Base-by-base conservation (phyloP, 2,329 filamentous ascomycete genomes). In the Colletotrichum tropicale region DNA sequence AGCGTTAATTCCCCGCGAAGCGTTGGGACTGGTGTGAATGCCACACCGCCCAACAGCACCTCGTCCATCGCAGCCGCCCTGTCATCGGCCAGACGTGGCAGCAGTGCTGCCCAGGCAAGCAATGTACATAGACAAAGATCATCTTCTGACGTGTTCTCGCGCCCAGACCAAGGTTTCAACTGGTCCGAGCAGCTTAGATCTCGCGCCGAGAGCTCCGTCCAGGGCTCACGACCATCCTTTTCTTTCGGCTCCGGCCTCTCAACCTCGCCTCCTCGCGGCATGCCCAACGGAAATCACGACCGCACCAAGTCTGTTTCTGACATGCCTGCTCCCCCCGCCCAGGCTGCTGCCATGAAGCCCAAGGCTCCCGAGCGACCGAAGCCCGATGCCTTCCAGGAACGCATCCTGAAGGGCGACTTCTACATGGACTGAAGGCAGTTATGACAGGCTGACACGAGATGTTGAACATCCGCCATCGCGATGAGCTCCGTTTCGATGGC, bases 401-500 rank as follows among this genome's bases (percentile, higher is more conserved):
- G 98, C 79, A 98, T 99, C 81, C 90, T 99, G 79, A 97, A 98
- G 87, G 97, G 96, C 61, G 97, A 99, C 82, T 98, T 99, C 81
- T 97, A 97, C 88, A 98, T 98, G 96, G 96, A 98, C 82, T 98
- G 89, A 89, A 76, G 26, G n/a, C 43, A n/a, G 21, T 38, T 8
- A 9, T 16, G 48, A 28, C 34, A 28, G 56, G 28, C 56, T 65
- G 28, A 48, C 28, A 43, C 52, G 30, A 62, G 36, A 55, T 38
- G 71, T 66, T 62, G 16, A 74, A 13, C 8, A 56, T 38, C 12
- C 21, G 61, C 66, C 62, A 69, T 64, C 21, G 28, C 48, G 26
- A 66, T 30, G 6, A n/a, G 32, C 48, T 16, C 32, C 28, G n/a
- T 15, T 10, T 12, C n/a, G 60, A 71, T 38, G 55, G 62, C 43